Evolutionary conservation across 495 filamentous ascomycete species (phyloP).

Genomic region (Penicillium simplicissimum): DNA sequence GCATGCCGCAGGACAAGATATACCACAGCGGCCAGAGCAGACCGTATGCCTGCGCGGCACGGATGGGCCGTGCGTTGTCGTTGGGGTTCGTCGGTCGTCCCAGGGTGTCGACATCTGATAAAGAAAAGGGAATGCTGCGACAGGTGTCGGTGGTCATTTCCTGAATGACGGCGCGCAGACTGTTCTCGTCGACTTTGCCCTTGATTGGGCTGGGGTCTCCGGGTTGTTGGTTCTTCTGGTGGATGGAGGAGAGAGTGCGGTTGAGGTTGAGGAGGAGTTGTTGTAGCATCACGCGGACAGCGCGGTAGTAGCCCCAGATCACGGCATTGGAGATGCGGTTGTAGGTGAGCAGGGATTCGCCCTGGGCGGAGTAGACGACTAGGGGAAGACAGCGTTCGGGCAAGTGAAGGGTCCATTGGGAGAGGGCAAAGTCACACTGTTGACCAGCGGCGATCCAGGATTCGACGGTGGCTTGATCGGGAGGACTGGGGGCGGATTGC

Average conservation of each 20-base stretch:
- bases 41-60: constrained; percentile 38
- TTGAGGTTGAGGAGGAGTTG: constrained; percentile 34
- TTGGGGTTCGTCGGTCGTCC: constrained; percentile 29
- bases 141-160: constrained; percentile 45
- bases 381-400: constrained; percentile 44
- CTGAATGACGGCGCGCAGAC: constrained; percentile 26
- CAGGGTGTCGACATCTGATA: constrained; percentile 41
- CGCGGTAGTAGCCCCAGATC: constrained; percentile 46
- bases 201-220: background rate
- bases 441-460: constrained; percentile 29
- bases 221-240: background rate
- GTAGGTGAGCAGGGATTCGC: constrained; percentile 41
- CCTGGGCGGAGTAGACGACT: constrained; percentile 35
- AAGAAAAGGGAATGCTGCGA: constrained; percentile 41
- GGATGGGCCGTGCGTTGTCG: constrained; percentile 22
- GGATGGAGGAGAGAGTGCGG: constrained; percentile 22
- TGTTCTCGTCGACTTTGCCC: constrained; percentile 13
- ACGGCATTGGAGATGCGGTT: constrained; percentile 30
- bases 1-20: constrained; percentile 38
- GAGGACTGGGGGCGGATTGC: constrained; percentile 16
- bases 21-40: constrained; percentile 50
- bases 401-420: constrained; percentile 37
- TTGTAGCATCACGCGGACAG: constrained; percentile 41
- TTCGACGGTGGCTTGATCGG: constrained; percentile 22
- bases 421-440: constrained; percentile 35